A percentile compares a stretch with the other conserved stretches of the same genome.
Conservation (phyloP, 2,329 filamentous ascomycete species). For the Neocucurbitaria cava region DNA sequence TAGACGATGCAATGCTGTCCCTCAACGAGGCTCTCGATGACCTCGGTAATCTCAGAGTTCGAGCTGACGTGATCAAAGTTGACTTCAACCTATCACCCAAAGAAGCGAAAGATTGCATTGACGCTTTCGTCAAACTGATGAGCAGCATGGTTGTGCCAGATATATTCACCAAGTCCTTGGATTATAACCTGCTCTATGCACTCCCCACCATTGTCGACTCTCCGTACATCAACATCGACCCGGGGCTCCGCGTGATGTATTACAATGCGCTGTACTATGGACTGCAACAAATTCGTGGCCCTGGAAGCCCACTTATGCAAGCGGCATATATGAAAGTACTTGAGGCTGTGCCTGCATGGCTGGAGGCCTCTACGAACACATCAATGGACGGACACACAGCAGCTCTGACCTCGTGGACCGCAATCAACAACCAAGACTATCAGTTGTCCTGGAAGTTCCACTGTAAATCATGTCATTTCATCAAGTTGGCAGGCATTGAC, state of each 20-base stretch:
- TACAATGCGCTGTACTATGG: constrained; percentile 38
- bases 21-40: constrained; percentile 37
- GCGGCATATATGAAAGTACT: constrained; percentile 37
- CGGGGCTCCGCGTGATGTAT: constrained; percentile 33
- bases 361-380: constrained; percentile 19
- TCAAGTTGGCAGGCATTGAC: constrained; percentile 29
- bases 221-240: constrained; percentile 34
- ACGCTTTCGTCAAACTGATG: constrained; percentile 26
- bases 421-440: constrained; percentile 35
- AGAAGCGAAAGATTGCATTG: constrained; percentile 28
- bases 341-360: constrained; percentile 36
- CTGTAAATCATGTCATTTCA: constrained; percentile 32
- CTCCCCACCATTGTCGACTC: constrained; percentile 36
- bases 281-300: constrained; percentile 21
- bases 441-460: constrained; percentile 41
- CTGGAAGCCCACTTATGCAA: constrained; percentile 15
- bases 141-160: constrained; percentile 28
- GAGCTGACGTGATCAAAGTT: constrained; percentile 16
- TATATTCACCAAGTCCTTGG: constrained; percentile 15
- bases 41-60: constrained; percentile 32
- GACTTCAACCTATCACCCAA: constrained; percentile 21
- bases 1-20: constrained; percentile 36
- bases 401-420: constrained; percentile 30
- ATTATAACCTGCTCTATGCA: constrained; percentile 24
- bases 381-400: constrained; percentile 31